Evolutionary conservation across 495 filamentous ascomycete species (phyloP), one percentile per base, ranked within the genome.

Genomic region (Penicillium pulvis): DNA sequence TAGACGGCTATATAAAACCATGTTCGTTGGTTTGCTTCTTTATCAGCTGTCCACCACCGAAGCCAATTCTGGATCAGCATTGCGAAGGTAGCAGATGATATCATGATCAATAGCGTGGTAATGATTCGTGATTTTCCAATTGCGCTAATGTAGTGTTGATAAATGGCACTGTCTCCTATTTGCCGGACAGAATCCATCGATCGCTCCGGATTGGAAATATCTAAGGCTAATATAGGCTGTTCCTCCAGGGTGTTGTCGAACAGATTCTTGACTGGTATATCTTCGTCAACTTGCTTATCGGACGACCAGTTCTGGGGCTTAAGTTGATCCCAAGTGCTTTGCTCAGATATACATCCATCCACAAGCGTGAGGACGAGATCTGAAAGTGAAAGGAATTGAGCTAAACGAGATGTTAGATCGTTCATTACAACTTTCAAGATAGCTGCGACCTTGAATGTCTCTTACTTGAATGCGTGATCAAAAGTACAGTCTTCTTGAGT

Each of bases 401-500:
- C 45, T 48, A 26, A 7, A 48, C 11, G 16, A 48, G 23, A 30
- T 6, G 2, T 10, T 48, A 28, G 16, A 5, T 6, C 6, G 3
- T 30, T n/a, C 6, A 10, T 3, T 48, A 28, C 5, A 5, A n/a
- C 12, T n/a, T 30, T n/a, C 19, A 11, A 1, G 11, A 10, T 44
- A 44, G 16, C 11, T 7, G 6, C 12, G 4, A 8, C 3, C 26
- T 10, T 48, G 16, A 12, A 48, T 24, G 19, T 35, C 17, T 17
- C 49, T 51, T 17, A 51, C 49, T 51, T 12, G 30, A 6, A 44
- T 53, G 33, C 0, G 51, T 53, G 6, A 31, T 24, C 2, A 67
- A 33, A 41, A 67, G 28, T 16, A 66, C 53, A 7, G 63, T 59
- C 24, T 10, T 66, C 11, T 46, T 46, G 7, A 47, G 12, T 19